Conservation (phyloP, 2,329 filamentous ascomycete genomes). For the Colletotrichum costaricense region DNA sequence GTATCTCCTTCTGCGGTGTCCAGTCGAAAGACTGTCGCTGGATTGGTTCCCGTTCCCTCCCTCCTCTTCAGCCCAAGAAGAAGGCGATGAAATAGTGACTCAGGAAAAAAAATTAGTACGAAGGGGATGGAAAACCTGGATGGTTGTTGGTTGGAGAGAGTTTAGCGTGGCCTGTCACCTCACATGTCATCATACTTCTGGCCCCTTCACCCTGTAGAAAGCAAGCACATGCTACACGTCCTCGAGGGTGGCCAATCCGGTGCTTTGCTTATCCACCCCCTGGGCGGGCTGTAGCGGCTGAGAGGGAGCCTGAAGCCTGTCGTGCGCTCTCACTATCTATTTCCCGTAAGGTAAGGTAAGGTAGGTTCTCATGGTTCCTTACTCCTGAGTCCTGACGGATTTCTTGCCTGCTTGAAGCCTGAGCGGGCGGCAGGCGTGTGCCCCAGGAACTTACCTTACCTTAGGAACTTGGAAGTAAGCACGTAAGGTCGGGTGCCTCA, state of each 20-base stretch:
- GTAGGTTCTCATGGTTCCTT: too few species aligned
- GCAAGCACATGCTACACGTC: conserved; percentile 30
- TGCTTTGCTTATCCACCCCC: conserved; percentile 27
- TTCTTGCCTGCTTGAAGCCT: background rate
- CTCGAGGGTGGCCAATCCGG: conserved; percentile 29
- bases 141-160: conserved; percentile 17
- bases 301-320: conserved; percentile 24
- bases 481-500: too few species aligned
- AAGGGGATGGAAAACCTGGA: background rate
- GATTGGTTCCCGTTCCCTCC: background rate
- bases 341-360: too few species aligned
- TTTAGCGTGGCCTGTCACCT: conserved; percentile 33
- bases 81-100: background rate
- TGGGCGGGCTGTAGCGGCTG: conserved; percentile 25
- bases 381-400: too few species aligned
- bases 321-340: background rate
- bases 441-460: too few species aligned
- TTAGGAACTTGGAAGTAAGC: too few species aligned
- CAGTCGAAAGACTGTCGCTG: background rate
- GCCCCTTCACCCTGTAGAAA: conserved; percentile 20
- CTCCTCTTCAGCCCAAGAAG: background rate
- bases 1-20: background rate
- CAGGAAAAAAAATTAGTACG: background rate
- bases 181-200: conserved; percentile 34
- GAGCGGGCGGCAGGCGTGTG: background rate